Evolutionary conservation across 2,329 filamentous ascomycete genomes (phyloP).

Genomic region (Sporothrix variecibatus): DNA sequence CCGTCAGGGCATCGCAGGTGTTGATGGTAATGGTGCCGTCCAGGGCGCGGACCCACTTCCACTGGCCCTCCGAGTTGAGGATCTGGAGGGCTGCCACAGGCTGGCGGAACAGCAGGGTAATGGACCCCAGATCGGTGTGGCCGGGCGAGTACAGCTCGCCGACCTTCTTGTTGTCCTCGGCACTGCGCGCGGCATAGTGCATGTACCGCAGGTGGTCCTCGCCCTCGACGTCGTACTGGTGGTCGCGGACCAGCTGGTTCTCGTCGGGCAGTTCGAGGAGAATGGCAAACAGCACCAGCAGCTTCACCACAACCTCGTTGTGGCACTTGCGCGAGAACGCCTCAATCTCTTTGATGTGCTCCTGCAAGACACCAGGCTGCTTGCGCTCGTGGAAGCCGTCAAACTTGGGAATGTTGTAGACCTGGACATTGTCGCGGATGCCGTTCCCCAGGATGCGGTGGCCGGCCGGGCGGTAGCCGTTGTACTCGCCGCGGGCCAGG

Average conservation of each 20-base stretch:
- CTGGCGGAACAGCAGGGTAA: slow-evolving; percentile 57
- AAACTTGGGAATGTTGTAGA: slow-evolving; percentile 64
- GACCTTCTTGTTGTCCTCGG: slow-evolving; percentile 40
- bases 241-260: slow-evolving; percentile 55
- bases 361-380: slow-evolving; percentile 50
- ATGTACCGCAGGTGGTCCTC: slow-evolving; percentile 63
- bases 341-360: slow-evolving; percentile 56
- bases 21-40: slow-evolving; percentile 52
- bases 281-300: slow-evolving; percentile 60
- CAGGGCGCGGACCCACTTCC: slow-evolving; percentile 48
- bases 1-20: slow-evolving; percentile 47
- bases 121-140: slow-evolving; percentile 55
- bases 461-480: slow-evolving; percentile 51
- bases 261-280: slow-evolving; percentile 60
- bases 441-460: slow-evolving; percentile 35
- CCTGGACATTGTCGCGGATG: slow-evolving; percentile 56
- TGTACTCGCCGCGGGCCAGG: slow-evolving; percentile 52
- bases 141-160: slow-evolving; percentile 37
- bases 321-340: slow-evolving; percentile 47
- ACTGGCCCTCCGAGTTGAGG: slow-evolving; percentile 42
- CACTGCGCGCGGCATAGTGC: slow-evolving; percentile 51
- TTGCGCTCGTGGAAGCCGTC: slow-evolving; percentile 47
- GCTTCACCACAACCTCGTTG: slow-evolving; percentile 52
- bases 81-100: slow-evolving; percentile 57
- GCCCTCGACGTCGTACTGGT: slow-evolving; percentile 55